Base-by-base conservation (phyloP, 305 asterid species). In the Fraxinus baroniana region DNA sequence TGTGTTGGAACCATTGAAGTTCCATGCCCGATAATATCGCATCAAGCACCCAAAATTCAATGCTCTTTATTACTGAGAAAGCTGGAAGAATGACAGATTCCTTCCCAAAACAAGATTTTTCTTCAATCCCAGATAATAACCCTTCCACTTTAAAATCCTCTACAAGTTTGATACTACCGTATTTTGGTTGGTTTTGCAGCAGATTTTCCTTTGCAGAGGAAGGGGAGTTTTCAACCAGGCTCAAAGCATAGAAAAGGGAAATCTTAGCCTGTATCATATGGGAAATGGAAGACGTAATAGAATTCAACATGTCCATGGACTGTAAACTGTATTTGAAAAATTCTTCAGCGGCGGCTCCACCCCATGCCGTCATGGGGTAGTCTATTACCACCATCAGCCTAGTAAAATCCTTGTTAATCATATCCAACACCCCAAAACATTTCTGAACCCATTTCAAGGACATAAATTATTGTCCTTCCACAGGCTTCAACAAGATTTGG, bases 281-380 rank as follows among this genome's bases (percentile, higher is more conserved):
- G 10, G 91, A 87, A 84, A 89, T 79, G 13, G 90, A 89, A 78
- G 94, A 89, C 84, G 77, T 86, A 0, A 92, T 85, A 7, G 86
- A 83, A 78, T 94, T 94, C 1, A 90, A 81, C 33, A 89, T 46
- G 52, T 89, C 90, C 62, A 92, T 85, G 66, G 85, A 57, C 85
- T 77, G 83, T 55, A 91, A 80, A 81, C 82, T 89, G 85, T 87
- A 86, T 17, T 76, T 83, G 79, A 91, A 88, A 76, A 90, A 94
- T 35, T 88, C 91, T 8, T 91, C 90, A 2, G 86, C 71, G 78
- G 85, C 86, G 41, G 35, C 66, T 3, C 76, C 49, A 1, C 91
- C 90, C 98, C 94, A 93, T 76, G 33, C 81, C 41, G 22, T 74
- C 85, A 86, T 85, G 17, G 94, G 97, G 70, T 88, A 83, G 85